phyloP scores from a whole-genome alignment of 2,329 filamentous ascomycete species.

The Ustulina deusta region DNA sequence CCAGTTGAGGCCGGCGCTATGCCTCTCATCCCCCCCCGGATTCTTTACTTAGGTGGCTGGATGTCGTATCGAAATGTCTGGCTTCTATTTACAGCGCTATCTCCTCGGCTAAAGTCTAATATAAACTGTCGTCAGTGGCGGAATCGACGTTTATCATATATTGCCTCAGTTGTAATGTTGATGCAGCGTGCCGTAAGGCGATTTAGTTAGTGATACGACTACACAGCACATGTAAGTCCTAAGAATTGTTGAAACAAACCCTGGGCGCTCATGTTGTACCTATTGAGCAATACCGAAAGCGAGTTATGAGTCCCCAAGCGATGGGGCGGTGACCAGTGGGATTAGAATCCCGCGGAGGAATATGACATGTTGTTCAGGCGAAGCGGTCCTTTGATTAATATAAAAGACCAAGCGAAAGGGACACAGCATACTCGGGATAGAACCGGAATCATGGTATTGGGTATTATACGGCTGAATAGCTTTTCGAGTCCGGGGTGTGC shows the following conservation, averaged over 20 bases:
- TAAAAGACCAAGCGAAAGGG: conserved; percentile 16
- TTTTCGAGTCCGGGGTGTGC: not conserved
- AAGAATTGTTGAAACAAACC: conserved; percentile 18
- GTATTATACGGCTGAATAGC: not conserved
- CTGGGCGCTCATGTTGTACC: not conserved
- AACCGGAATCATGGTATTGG: not conserved
- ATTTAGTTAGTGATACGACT: not conserved
- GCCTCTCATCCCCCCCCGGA: not conserved
- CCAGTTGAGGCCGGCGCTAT: conserved; percentile 8
- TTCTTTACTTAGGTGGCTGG: not conserved
- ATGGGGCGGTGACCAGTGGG: not conserved
- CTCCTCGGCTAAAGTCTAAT: not conserved
- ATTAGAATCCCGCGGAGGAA: conserved; percentile 1
- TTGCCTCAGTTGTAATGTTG: not conserved
- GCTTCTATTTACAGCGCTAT: not conserved
- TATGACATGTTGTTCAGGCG: not conserved
- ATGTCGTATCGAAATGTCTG: conserved; percentile 25
- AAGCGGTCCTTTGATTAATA: conserved; percentile 10
- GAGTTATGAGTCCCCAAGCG: not conserved
- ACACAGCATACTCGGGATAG: conserved; percentile 5
- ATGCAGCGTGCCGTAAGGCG: conserved; percentile 8
- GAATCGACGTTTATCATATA: not conserved
- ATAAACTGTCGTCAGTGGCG: not conserved
- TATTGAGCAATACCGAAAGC: not conserved
- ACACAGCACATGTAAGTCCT: not conserved